Conservation (phyloP, 2,329 filamentous ascomycete genomes). For the Berkeleyomyces basicola region DNA sequence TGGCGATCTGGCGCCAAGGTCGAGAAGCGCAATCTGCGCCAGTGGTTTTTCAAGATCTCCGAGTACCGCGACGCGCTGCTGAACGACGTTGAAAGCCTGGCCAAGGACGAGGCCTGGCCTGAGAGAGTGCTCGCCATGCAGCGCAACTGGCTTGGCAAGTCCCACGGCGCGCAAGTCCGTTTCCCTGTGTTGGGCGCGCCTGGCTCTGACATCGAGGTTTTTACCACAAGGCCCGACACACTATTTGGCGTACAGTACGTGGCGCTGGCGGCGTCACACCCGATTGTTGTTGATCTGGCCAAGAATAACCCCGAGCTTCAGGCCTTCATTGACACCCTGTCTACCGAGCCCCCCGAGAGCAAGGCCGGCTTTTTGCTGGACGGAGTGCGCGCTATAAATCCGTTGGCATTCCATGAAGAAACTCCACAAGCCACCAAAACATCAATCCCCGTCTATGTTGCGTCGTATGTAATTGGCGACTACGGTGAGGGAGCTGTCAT, state of each 20-base stretch:
- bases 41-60: slow-evolving; percentile 84
- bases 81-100: slow-evolving; percentile 50
- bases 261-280: slow-evolving; percentile 58
- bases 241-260: slow-evolving; percentile 77
- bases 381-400: slow-evolving; percentile 45
- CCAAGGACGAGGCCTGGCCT: slow-evolving; percentile 53
- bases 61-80: slow-evolving; percentile 58
- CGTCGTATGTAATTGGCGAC: slow-evolving; percentile 70
- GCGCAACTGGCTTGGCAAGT: slow-evolving; percentile 75
- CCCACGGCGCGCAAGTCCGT: slow-evolving; percentile 52
- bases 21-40: slow-evolving; percentile 60
- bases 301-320: slow-evolving; percentile 43
- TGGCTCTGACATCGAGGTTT: slow-evolving; percentile 45
- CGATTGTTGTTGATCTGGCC: slow-evolving; percentile 46
- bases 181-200: slow-evolving; percentile 42
- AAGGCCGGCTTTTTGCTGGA: slow-evolving; percentile 53
- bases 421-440: slow-evolving; percentile 34
- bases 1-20: slow-evolving; percentile 81
- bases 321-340: slow-evolving; percentile 49
- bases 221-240: slow-evolving; percentile 73
- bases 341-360: slow-evolving; percentile 35
- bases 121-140: slow-evolving; percentile 72
- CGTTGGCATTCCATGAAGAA: slow-evolving; percentile 39
- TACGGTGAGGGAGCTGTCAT: slow-evolving; percentile 82
- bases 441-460: slow-evolving; percentile 59